Conservation (phyloP, 768 basidiomycete species). For the Hysterangium stoloniferum region DNA sequence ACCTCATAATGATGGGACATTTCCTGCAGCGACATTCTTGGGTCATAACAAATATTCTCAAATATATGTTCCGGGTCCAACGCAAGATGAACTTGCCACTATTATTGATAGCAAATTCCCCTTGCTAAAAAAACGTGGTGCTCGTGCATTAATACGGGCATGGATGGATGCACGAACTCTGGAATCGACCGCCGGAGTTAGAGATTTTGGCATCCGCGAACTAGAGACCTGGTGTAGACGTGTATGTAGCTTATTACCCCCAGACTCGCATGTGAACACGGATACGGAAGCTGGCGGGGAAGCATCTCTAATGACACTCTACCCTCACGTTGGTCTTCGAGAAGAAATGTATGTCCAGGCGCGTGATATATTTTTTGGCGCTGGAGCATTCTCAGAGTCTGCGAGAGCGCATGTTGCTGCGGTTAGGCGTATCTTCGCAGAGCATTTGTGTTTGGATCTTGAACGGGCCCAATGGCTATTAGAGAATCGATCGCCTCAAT, state of each 20-base stretch:
- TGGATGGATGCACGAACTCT: conserved; percentile 59
- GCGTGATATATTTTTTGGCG: conserved; percentile 86
- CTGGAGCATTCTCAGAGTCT: conserved; percentile 44
- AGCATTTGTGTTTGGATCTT: conserved; percentile 54
- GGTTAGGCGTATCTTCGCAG: conserved; percentile 48
- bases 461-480: conserved; percentile 72
- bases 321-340: conserved; percentile 40
- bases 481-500: conserved; percentile 53
- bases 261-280: conserved; percentile 16
- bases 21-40: conserved; percentile 63
- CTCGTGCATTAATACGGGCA: conserved; percentile 48
- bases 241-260: conserved; percentile 52
- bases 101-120: conserved; percentile 68
- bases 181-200: conserved; percentile 40
- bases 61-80: conserved; percentile 53
- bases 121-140: conserved; percentile 42
- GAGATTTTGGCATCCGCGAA: conserved; percentile 69
- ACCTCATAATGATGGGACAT: conserved; percentile 38
- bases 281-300: conserved; percentile 32
- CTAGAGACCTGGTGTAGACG: conserved; percentile 79
- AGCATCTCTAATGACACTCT: conserved; percentile 19
- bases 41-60: conserved; percentile 82
- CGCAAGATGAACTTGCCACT: conserved; percentile 52
- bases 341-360: conserved; percentile 89
- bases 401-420: conserved; percentile 41